Evolutionary conservation across 2,329 filamentous ascomycete genomes (phyloP).

Genomic region (Fusarium praegraminearum): DNA sequence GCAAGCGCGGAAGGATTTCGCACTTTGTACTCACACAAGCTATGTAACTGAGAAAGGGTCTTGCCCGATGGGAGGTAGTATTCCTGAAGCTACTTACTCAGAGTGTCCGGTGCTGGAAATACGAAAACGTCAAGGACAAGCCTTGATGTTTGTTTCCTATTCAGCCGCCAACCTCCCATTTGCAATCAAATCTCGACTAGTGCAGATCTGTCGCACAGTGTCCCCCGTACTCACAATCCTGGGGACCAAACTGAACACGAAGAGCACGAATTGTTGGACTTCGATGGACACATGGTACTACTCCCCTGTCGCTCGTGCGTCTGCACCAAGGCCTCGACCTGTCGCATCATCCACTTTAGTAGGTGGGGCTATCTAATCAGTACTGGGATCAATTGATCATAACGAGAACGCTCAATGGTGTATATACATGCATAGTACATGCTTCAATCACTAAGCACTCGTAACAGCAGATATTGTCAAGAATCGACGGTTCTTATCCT

Average conservation of each 20-base stretch:
- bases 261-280: slow-evolving; percentile 34
- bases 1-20: slow-evolving; percentile 7
- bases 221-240: slow-evolving; percentile 28
- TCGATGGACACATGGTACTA: slow-evolving; percentile 42
- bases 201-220: slow-evolving; percentile 49
- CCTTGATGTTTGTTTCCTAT: slow-evolving; percentile 11
- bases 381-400: slow-evolving; percentile 31
- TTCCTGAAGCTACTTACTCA: slow-evolving; percentile 2
- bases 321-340: slow-evolving; percentile 43
- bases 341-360: slow-evolving; percentile 46
- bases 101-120: slow-evolving; percentile 22
- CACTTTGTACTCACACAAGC: slow-evolving; percentile 2
- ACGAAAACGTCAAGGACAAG: slow-evolving; percentile 3
- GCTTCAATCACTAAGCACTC: background rate
- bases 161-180: slow-evolving; percentile 41
- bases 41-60: background rate
- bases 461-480: background rate
- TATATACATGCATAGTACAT: background rate
- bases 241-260: slow-evolving; percentile 47
- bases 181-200: slow-evolving; percentile 48
- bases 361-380: slow-evolving; percentile 33
- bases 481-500: background rate
- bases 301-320: slow-evolving; percentile 42
- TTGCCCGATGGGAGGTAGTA: background rate
- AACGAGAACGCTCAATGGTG: slow-evolving; percentile 24